Conservation (phyloP, 1,284 basidiomycete genomes). For the Hemileia vastatrix region DNA sequence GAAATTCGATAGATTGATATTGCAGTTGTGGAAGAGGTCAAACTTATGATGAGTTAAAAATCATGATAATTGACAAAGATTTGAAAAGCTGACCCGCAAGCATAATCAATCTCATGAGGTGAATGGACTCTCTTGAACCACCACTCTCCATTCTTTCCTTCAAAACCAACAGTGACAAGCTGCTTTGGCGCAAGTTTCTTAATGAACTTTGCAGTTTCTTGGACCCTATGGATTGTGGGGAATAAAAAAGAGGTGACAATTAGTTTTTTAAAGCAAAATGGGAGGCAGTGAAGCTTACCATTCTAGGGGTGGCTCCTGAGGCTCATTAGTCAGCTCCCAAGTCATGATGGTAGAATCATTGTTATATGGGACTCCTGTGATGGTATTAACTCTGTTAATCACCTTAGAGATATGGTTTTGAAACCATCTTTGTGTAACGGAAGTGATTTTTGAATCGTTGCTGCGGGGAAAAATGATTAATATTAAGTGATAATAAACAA, state of each 20-base stretch:
- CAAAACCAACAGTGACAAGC: conserved; percentile 32
- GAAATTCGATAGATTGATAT: too few species aligned
- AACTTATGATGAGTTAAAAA: too few species aligned
- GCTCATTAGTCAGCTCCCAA: conserved; percentile 34
- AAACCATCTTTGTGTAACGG: conserved; percentile 19
- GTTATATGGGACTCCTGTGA: conserved; percentile 30
- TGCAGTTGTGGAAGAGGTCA: too few species aligned
- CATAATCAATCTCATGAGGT: conserved; percentile 27
- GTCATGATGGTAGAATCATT: conserved; percentile 34
- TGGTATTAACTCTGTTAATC: conserved; percentile 29
- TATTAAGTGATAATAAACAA: too few species aligned
- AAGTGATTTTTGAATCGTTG: conserved; percentile 16
- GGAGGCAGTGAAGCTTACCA: too few species aligned
- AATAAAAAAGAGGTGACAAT: neutral
- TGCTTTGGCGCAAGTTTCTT: conserved; percentile 27
- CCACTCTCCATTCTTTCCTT: conserved; percentile 34
- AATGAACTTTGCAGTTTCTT: conserved; percentile 28
- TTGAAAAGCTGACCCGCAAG: conserved; percentile 20
- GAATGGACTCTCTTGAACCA: conserved; percentile 29
- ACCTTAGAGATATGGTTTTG: conserved; percentile 26
- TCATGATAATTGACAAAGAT: neutral
- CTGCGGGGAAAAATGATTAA: too few species aligned
- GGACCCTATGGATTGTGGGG: too few species aligned
- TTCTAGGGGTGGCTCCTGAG: conserved; percentile 25
- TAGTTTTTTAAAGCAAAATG: neutral